Conservation (phyloP, 2,329 filamentous ascomycete genomes). For the Tolypocladium guangdongense region DNA sequence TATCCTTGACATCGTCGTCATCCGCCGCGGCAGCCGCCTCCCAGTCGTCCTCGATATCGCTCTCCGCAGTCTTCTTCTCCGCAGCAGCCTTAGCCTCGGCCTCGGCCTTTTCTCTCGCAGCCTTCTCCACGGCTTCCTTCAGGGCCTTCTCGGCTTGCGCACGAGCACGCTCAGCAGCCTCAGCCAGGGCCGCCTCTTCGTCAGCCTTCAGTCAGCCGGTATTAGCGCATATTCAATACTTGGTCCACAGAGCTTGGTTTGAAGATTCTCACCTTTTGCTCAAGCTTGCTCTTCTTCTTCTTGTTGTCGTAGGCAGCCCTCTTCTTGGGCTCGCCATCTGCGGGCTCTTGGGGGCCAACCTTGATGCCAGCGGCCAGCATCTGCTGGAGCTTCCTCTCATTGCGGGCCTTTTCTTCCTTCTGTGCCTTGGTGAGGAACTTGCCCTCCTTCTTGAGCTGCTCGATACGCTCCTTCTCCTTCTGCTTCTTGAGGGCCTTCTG, state of each 20-base stretch:
- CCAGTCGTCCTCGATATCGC: constrained; percentile 73
- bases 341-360: constrained; percentile 48
- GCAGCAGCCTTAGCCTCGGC: constrained; percentile 43
- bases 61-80: constrained; percentile 42
- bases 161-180: constrained; percentile 63
- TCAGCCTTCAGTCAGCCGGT: constrained; percentile 40
- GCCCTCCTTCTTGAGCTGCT: constrained; percentile 79
- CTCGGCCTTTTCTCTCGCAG: constrained; percentile 44
- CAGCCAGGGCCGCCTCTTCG: constrained; percentile 67
- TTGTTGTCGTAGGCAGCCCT: constrained; percentile 67
- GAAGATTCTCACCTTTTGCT: constrained; percentile 35
- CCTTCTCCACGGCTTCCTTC: constrained; percentile 52
- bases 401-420: constrained; percentile 68
- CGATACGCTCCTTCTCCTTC: constrained; percentile 75
- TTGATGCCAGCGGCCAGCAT: constrained; percentile 71
- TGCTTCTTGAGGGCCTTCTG: constrained; percentile 70
- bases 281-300: constrained; percentile 58
- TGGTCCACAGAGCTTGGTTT: constrained; percentile 1
- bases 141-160: constrained; percentile 56
- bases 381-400: constrained; percentile 72
- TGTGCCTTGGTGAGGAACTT: constrained; percentile 81
- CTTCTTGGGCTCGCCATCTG: constrained; percentile 59
- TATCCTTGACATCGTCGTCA: constrained; percentile 76
- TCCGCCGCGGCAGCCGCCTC: constrained; percentile 66
- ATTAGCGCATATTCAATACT: neutral